phyloP scores from a whole-genome alignment of 371 early-diverging fungal species.

The Rhizopus stolonifer region DNA sequence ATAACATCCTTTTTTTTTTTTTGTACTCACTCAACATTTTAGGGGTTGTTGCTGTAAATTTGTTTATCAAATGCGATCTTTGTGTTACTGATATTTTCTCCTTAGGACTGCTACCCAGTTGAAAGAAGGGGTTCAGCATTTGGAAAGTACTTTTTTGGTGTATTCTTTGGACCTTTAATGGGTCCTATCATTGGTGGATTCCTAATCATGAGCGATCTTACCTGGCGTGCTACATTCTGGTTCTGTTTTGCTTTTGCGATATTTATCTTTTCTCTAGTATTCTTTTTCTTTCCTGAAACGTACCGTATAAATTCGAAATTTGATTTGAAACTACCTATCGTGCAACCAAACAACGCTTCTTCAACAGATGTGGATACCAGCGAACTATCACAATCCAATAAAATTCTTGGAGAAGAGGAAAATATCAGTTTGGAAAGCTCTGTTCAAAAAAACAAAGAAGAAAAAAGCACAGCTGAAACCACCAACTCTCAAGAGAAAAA shows the following conservation, averaged over 20 bases:
- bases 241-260: constrained; percentile 32
- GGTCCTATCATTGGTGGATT: constrained; percentile 34
- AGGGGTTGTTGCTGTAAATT: constrained; percentile 16
- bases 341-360: not conserved
- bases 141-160: constrained; percentile 51
- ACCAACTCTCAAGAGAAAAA: constrained; percentile 2
- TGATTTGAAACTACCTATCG: constrained; percentile 15
- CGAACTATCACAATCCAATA: not conserved
- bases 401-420: not conserved
- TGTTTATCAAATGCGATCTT: not conserved
- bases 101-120: constrained; percentile 26
- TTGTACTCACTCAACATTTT: constrained; percentile 31
- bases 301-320: constrained; percentile 37
- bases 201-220: constrained; percentile 24
- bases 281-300: constrained; percentile 65
- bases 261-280: constrained; percentile 15
- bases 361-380: too few relatives aligned
- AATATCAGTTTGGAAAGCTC: too few relatives aligned
- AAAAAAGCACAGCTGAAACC: not conserved
- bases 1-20: constrained; percentile 19
- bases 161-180: constrained; percentile 33
- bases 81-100: not conserved
- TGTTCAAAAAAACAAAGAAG: not conserved
- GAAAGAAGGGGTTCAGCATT: constrained; percentile 34
- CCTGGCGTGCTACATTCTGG: constrained; percentile 34